Conservation (phyloP, 2,329 filamentous ascomycete genomes). For the Akanthomyces uredinophilus region DNA sequence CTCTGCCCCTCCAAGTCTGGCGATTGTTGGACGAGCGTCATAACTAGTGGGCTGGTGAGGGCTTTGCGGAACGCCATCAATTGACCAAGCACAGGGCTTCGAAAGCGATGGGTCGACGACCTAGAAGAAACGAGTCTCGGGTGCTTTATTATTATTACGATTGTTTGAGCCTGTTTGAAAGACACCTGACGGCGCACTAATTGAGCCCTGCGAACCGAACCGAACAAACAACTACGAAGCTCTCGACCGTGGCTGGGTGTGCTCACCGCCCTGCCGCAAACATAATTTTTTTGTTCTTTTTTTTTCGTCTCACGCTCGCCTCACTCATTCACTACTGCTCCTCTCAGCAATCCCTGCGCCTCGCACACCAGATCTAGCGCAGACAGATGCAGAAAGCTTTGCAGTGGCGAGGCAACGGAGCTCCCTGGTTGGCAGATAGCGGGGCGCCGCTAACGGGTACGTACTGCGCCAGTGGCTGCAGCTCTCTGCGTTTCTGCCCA, state of each 20-base stretch:
- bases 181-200: background rate
- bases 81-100: background rate
- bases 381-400: background rate
- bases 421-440: conserved; percentile 9
- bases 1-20: conserved; percentile 14
- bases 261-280: conserved; percentile 11
- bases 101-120: conserved; percentile 1
- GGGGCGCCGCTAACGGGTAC: conserved; percentile 5
- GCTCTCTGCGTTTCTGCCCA: background rate
- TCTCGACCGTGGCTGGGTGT: background rate
- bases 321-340: too few species aligned
- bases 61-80: background rate
- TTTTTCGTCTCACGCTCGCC: background rate
- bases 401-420: conserved; percentile 14
- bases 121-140: background rate
- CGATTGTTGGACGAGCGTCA: conserved; percentile 11
- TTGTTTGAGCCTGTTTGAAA: background rate
- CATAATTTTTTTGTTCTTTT: background rate
- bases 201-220: background rate
- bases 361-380: background rate
- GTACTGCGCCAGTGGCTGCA: background rate
- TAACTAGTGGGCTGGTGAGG: conserved; percentile 10
- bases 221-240: background rate
- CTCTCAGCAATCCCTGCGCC: background rate
- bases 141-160: background rate